Conservation (phyloP, 805 yeast species). For the Tetrapisispora taiwanensis region DNA sequence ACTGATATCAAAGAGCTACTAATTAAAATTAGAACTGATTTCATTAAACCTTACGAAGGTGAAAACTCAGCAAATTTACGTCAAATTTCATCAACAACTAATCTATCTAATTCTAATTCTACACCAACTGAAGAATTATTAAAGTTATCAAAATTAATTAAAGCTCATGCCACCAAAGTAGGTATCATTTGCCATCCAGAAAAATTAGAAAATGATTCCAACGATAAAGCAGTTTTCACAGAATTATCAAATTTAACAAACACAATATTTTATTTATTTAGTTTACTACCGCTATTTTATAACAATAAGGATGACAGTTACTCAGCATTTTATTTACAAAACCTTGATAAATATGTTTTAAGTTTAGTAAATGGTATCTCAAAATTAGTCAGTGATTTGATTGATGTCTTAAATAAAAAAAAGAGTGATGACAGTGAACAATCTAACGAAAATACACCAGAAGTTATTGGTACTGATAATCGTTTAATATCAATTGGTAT, state of each 20-base stretch:
- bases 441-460: slow-evolving; percentile 8
- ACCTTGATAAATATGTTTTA: slow-evolving; percentile 14
- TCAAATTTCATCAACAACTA: slow-evolving; percentile 17
- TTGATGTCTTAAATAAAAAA: neutral
- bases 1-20: slow-evolving; percentile 43
- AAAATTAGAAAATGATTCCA: slow-evolving; percentile 9
- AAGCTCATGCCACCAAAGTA: slow-evolving; percentile 69
- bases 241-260: slow-evolving; percentile 23
- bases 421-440: neutral
- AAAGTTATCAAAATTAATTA: slow-evolving; percentile 50
- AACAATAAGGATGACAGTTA: slow-evolving; percentile 11
- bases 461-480: slow-evolving; percentile 24
- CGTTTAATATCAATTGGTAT: slow-evolving; percentile 55
- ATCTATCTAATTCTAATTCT: slow-evolving; percentile 10
- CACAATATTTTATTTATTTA: slow-evolving; percentile 17
- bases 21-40: slow-evolving; percentile 15
- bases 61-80: slow-evolving; percentile 10
- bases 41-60: slow-evolving; percentile 15
- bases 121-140: slow-evolving; percentile 37
- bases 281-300: slow-evolving; percentile 24
- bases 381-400: slow-evolving; percentile 15
- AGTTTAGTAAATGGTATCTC: slow-evolving; percentile 18
- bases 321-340: slow-evolving; percentile 15
- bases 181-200: slow-evolving; percentile 25
- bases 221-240: slow-evolving; percentile 17